Evolutionary conservation across 345 rosid species (phyloP), one percentile per base, ranked within the genome.

Genomic region (Salix dunnii): DNA sequence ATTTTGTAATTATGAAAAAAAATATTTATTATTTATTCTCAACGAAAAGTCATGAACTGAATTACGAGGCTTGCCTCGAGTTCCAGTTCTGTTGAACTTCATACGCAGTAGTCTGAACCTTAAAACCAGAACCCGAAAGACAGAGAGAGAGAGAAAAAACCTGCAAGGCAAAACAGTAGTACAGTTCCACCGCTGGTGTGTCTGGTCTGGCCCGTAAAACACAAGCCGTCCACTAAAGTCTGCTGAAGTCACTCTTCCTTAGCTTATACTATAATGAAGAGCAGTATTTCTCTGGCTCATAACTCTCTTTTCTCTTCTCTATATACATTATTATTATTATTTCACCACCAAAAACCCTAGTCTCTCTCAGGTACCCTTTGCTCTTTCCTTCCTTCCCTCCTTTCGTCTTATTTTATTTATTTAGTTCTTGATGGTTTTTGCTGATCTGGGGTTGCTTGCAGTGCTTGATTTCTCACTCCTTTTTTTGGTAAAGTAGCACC

Each of bases 91-190:
- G 11, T 28, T n/a, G 12, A 58, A 23, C 63, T 58, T 9, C 13
- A 49, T 21, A 67, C 65, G 51, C 71, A 21, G 66, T 23, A 49
- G 75, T 77, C 80, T 71, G 80, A 71, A 63, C 62, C 73, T 51
- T 61, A 62, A 70, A 23, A 35, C 13, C 2, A 38, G 6, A 46
- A 64, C 27, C 64, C 51, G 20, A 16, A 49, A 69, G 5, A 5
- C 10, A 25, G 10, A 2, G 10, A 10, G 58, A 28, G 61, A 9
- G 58, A 5, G 21, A 40, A 8, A 68, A 4, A 25, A 2, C 17
- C 31, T 17, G 20, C 30, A 49, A 49, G 64, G 27, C 36, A 23
- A 73, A 42, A 36, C 61, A 35, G 75, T 5, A 27, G 67, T 10
- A 10, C 46, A 42, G 46, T 11, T 42, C 14, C 10, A 42, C 14